Percentiles rank a stretch among this genome's conserved stretches.
Conservation (phyloP, 2,329 filamentous ascomycete genomes). For the Cordyceps cateniannulata region DNA sequence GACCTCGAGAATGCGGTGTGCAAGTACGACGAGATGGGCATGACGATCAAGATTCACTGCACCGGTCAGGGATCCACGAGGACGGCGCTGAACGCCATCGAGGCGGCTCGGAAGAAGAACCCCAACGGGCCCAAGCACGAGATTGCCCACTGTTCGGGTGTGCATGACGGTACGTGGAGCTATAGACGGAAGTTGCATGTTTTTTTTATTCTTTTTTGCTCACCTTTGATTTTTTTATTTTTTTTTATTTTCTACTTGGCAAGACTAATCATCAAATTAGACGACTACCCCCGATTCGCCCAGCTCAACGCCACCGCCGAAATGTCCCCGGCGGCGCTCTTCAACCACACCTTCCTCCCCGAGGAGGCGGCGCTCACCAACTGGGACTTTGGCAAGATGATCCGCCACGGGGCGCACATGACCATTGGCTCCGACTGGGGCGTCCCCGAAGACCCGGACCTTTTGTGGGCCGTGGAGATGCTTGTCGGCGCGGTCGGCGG, state of each 20-base stretch:
- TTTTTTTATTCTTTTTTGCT: background rate
- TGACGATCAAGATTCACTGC: background rate
- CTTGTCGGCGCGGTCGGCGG: background rate
- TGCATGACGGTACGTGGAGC: background rate
- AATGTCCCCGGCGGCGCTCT: background rate
- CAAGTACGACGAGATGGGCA: background rate
- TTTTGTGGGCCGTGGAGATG: background rate
- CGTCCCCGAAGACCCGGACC: background rate
- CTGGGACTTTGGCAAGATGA: background rate
- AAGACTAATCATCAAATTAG: background rate
- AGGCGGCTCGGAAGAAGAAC: background rate
- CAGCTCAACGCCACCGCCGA: background rate
- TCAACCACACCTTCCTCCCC: background rate
- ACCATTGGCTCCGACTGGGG: background rate
- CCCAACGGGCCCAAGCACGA: background rate
- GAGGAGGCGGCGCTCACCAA: background rate
- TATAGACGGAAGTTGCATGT: background rate
- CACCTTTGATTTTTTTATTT: no score
- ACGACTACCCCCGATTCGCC: background rate
- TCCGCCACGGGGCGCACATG: background rate
- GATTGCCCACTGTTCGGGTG: background rate
- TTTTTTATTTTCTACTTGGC: background rate
- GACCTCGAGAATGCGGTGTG: background rate
- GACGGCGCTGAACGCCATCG: background rate
- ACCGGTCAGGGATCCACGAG: background rate